phyloP scores from a whole-genome alignment of 805 yeast genomes.

The Candida suzukii region DNA sequence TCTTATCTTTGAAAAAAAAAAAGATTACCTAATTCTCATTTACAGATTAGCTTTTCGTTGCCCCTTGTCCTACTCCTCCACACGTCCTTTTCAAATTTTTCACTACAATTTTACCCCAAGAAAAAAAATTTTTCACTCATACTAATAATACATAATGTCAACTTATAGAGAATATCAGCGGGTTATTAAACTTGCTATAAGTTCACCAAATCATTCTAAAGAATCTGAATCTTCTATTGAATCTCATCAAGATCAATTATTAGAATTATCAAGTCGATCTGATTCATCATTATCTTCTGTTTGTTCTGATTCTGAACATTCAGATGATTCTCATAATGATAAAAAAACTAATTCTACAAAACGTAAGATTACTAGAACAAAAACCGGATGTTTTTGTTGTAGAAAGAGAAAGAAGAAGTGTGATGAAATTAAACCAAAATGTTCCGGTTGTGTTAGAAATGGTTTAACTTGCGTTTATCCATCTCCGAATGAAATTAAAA shows the following conservation, averaged over 20 bases:
- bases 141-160: constrained; percentile 6
- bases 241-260: neutral
- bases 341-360: constrained; percentile 3
- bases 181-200: constrained; percentile 18
- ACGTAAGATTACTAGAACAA: constrained; percentile 27
- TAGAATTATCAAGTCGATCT: neutral
- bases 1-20: too few relatives aligned
- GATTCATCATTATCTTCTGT: neutral
- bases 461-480: constrained; percentile 28
- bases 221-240: neutral
- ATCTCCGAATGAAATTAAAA: constrained; percentile 11
- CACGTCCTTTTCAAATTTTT: too few relatives aligned
- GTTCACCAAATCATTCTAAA: constrained; percentile 2
- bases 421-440: constrained; percentile 26
- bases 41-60: too few relatives aligned
- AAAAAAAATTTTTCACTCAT: neutral
- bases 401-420: constrained; percentile 32
- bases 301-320: neutral
- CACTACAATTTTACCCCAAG: too few relatives aligned
- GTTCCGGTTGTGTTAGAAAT: constrained; percentile 29
- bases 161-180: constrained; percentile 26
- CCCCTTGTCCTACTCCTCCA: too few relatives aligned
- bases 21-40: too few relatives aligned
- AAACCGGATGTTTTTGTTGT: constrained; percentile 32
- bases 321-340: neutral